Evolutionary conservation across 495 filamentous ascomycete species (phyloP).

Genomic region (Rostrohypoxylon terebratum): DNA sequence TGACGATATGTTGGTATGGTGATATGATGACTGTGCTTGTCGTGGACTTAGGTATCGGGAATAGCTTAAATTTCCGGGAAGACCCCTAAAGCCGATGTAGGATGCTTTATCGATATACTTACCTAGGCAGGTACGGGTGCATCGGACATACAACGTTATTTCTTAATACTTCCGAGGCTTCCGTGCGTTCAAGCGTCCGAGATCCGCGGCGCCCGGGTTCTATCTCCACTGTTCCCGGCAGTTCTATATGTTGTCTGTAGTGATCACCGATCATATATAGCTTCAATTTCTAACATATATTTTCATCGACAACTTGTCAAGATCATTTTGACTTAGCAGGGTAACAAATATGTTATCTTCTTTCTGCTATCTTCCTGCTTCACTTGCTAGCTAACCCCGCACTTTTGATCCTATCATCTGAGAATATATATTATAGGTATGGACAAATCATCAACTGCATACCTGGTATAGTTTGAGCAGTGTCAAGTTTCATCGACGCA

Average conservation of each 20-base stretch:
- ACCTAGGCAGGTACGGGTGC: no score
- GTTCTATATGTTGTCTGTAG: background rate
- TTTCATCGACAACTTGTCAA: background rate
- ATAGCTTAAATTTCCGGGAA: background rate
- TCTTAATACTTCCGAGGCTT: background rate
- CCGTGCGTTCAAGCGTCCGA: background rate
- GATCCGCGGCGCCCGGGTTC: background rate
- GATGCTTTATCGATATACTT: background rate
- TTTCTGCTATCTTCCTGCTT: background rate
- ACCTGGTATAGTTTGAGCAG: no score
- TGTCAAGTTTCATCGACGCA: no score
- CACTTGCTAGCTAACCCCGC: no score
- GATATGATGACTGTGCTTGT: background rate
- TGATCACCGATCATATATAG: background rate
- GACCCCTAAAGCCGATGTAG: background rate
- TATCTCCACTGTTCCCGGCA: background rate
- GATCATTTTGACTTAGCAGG: background rate
- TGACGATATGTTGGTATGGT: background rate
- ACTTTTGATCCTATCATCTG: no score
- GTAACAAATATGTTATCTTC: background rate
- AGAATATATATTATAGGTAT: no score
- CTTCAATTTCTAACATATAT: background rate
- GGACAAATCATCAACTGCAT: no score
- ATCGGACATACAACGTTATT: background rate
- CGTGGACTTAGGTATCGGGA: slow-evolving; percentile 1